Base-by-base conservation (phyloP, 768 basidiomycete species). In the Multifurca ochricompacta region DNA sequence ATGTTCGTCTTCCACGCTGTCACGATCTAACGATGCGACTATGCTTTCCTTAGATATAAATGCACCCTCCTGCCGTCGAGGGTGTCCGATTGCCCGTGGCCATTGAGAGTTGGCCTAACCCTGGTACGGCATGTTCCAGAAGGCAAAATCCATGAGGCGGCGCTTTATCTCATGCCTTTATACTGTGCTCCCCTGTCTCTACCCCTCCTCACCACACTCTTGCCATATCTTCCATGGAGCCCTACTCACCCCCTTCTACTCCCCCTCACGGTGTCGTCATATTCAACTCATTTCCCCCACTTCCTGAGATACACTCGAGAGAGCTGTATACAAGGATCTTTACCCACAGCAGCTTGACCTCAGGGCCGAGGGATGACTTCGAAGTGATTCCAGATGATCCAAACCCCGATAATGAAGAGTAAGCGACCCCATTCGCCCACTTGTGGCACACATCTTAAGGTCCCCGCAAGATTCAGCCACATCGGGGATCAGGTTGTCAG, bases 401-500 rank as follows among this genome's bases (percentile, higher is more conserved):
- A 13, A 19, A 14, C 10, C 3, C 10, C 11, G 28, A 56, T 45
- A 40, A 45, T 25, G 49, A 56, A 32, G 31, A 27, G 54, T 37
- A 10, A 27, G 36, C 13, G n/a, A 10, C 32, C 4, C 40, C 14
- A 2, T 25, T 5, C 16, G 5, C 44, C 37, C 23, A 14, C 14
- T 6, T 11, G 16, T 28, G 3, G 16, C 13, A 25, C 18, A 25
- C 39, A 7, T 13, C 37, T 46, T 18, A 40, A 11, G 31, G n/a
- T 27, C 34, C 19, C 7, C 31, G 14, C 25, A 28, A 56, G 54
- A 40, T 46, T 51, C 14, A 25, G 36, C 18, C 43, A 51, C 14
- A 45, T 56, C 23, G 54, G 54, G 14, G 54, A 50, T 46, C 48
- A 37, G 32, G 54, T 49, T 2, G 30, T 56, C n/a, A 42, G 28